These are phyloP conservation scores for Trifolium repens DNA, from an alignment of 306 rosid species.

Conservation along the genomic window DNA sequence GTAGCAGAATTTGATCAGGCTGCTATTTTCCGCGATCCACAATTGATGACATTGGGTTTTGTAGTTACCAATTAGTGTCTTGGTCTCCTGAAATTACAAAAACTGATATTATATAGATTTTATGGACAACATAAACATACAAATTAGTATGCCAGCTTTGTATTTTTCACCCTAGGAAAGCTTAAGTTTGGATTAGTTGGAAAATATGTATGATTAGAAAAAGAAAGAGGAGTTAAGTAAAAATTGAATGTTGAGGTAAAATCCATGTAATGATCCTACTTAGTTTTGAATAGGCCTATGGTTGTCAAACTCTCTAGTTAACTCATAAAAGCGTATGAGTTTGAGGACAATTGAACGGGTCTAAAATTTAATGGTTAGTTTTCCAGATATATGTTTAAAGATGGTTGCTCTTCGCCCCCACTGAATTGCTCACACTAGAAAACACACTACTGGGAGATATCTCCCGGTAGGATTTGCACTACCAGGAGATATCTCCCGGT, in stretches of 20 bases:
- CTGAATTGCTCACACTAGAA: too few species aligned
- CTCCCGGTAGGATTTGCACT: too few species aligned
- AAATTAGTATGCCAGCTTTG: neutral
- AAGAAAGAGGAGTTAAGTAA: neutral
- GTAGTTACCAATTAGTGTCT: neutral
- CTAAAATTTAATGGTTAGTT: neutral
- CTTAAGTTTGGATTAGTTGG: neutral
- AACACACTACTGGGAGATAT: too few species aligned
- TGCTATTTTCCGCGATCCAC: neutral
- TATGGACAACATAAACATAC: neutral
- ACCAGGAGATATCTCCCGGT: too few species aligned
- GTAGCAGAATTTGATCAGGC: neutral
- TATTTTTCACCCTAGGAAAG: too few species aligned
- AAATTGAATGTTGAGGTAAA: neutral
- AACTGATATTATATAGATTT: too few species aligned
- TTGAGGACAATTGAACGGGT: neutral
- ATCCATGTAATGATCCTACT: neutral
- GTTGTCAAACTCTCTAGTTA: neutral
- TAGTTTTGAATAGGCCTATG: conserved; percentile 9
- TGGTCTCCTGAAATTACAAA: neutral
- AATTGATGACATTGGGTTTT: neutral
- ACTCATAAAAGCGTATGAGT: neutral
- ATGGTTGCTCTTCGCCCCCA: too few species aligned
- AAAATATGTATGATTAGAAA: neutral
- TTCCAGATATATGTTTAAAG: neutral